Evolutionary conservation across 768 basidiomycete species (phyloP), one percentile per base, ranked within the genome.

Genomic region (Lactarius akahatsu): DNA sequence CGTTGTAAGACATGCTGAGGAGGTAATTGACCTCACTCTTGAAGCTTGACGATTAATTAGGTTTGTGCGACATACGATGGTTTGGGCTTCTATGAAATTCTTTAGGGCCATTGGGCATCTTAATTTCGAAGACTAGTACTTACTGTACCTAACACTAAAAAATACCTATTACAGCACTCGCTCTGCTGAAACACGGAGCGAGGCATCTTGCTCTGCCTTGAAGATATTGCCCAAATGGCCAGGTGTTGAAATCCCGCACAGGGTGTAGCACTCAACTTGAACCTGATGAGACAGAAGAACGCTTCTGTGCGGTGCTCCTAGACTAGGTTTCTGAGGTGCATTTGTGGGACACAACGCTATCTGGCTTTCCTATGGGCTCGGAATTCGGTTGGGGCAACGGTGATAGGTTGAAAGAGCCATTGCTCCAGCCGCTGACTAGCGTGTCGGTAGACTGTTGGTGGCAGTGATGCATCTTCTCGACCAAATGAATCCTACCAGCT

Each of bases 31-130:
- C 23, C 65, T 62, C n/a, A n/a, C n/a, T n/a, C n/a, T n/a, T n/a
- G n/a, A n/a, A n/a, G n/a, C n/a, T n/a, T n/a, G n/a, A 62, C 0
- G 65, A 62, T n/a, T 66, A 38, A 66, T 41, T n/a, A 32, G 30
- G 30, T 32, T 32, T 32, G 5, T 1, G n/a, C 10, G 34, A 38
- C 36, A 13, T 38, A 38, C 36, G 36, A 61, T 20, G 32, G 10
- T n/a, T 2, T 47, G 9, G 32, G 6, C 13, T 26, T 10, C 6
- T 1, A 45, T 57, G 13, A 38, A 7, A 43, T 55, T 45, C 15
- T n/a, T 47, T 20, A 3, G 9, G 30, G 16, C 28, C 34, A 11
- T 8, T 57, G 40, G 30, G 15, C 23, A n/a, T 8, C n/a, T 23
- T 23, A 23, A 50, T 50, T 50, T 13, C 23, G 23, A 23, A 50